Percentiles rank a stretch among this genome's conserved stretches.
phyloP scores from a whole-genome alignment of 495 filamentous ascomycete species.

The Chaetomium fimeti region DNA sequence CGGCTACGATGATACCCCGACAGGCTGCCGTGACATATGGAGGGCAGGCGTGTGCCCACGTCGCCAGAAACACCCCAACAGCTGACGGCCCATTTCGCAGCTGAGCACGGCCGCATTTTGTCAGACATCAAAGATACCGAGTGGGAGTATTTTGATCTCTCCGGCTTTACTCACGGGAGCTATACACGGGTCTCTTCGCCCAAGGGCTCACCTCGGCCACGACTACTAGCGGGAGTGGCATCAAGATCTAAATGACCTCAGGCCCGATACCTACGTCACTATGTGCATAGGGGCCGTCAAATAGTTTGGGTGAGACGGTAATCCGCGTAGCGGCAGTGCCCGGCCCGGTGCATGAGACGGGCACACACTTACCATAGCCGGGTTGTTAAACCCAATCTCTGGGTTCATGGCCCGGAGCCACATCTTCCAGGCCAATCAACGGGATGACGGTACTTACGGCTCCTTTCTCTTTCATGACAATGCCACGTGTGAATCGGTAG shows the following conservation, averaged over 20 bases:
- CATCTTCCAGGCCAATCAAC: conserved; percentile 14
- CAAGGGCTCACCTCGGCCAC: no score
- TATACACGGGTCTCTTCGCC: neutral
- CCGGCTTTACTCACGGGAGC: neutral
- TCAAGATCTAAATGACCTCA: no score
- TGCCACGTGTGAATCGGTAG: conserved; percentile 1
- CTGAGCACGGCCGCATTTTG: neutral
- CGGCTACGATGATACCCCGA: no score
- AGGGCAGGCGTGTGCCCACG: neutral
- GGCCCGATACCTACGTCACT: no score
- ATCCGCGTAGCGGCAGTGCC: neutral
- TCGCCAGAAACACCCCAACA: neutral
- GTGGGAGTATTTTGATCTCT: neutral
- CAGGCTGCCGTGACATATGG: neutral
- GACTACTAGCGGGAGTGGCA: no score
- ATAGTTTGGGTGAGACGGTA: neutral
- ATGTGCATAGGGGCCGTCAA: no score
- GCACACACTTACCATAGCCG: conserved; percentile 2
- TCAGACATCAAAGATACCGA: neutral
- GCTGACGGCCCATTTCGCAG: neutral
- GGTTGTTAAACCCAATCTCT: conserved; percentile 10
- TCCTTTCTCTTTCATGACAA: neutral
- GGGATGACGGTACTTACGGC: conserved; percentile 14
- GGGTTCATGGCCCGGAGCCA: conserved; percentile 11
- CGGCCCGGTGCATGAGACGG: conserved; percentile 8